Percentiles rank a stretch among this genome's conserved stretches.
Conservation (phyloP, 139 green algal genomes). For the Astrephomene gubernaculifera region DNA sequence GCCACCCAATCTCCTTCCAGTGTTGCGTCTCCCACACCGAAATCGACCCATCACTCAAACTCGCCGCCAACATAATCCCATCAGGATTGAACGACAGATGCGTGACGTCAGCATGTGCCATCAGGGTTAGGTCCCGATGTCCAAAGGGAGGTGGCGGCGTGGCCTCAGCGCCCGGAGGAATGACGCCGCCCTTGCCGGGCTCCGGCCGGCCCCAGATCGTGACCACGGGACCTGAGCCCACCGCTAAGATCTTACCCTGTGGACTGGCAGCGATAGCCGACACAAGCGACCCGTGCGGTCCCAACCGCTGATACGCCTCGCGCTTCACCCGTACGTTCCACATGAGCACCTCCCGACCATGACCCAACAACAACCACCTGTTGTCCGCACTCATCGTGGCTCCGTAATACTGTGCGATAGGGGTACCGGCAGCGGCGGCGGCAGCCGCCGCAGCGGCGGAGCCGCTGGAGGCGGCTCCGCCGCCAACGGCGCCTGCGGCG, state of each 20-base stretch:
- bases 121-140: not conserved
- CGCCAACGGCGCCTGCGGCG: not conserved
- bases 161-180: no score
- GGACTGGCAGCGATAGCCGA: not conserved
- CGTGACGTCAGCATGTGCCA: not conserved
- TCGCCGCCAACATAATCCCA: slow-evolving; percentile 1
- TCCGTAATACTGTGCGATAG: not conserved
- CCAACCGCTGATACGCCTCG: slow-evolving; percentile 7
- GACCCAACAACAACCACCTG: slow-evolving; percentile 8
- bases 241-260: not conserved
- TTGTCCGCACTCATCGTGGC: not conserved
- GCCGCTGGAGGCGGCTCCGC: not conserved
- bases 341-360: slow-evolving; percentile 22
- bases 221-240: not conserved
- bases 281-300: not conserved
- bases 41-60: not conserved
- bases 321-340: not conserved
- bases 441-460: not conserved
- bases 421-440: not conserved
- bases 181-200: not conserved
- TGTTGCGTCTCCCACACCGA: slow-evolving; percentile 6
- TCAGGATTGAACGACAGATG: not conserved
- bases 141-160: not conserved
- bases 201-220: not conserved
- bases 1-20: slow-evolving; percentile 28